These are phyloP conservation scores for Trypanosoma cruzi DNA, from an alignment of 208 protist genomes.

Conservation along the genomic window DNA sequence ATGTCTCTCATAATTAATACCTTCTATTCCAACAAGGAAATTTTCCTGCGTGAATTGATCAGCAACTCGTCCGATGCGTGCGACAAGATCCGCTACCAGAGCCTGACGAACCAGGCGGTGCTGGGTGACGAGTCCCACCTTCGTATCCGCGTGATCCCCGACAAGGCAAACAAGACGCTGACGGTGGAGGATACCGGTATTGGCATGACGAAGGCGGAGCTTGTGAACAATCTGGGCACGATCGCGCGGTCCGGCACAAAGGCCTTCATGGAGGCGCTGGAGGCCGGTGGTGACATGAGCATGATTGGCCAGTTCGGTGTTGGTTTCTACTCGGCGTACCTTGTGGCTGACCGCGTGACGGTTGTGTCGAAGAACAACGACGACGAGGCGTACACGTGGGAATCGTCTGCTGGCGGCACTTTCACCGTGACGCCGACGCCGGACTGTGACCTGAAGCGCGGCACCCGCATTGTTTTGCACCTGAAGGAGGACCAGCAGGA, in stretches of 20 bases:
- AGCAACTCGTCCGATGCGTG: conserved; percentile 98
- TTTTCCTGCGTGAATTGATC: conserved; percentile 99
- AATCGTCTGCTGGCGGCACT: conserved; percentile 96
- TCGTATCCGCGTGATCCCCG: conserved; percentile 95
- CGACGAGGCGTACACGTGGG: conserved; percentile 98
- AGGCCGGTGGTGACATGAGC: conserved; percentile 96
- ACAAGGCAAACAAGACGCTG: conserved; percentile 96
- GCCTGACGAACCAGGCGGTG: conserved; percentile 92
- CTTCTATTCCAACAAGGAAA: conserved; percentile 99
- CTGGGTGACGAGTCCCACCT: conserved; percentile 95
- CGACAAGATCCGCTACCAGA: conserved; percentile 98
- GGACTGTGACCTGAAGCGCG: no score
- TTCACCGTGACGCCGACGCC: conserved; percentile 98
- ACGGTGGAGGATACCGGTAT: conserved; percentile 98
- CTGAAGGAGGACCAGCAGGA: no score
- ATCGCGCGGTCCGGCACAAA: conserved; percentile 99
- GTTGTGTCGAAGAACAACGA: conserved; percentile 99
- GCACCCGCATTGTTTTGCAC: no score
- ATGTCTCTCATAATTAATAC: conserved; percentile 99
- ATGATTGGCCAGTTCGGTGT: conserved; percentile 99
- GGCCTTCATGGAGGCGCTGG: conserved; percentile 98
- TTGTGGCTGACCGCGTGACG: conserved; percentile 97
- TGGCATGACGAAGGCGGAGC: conserved; percentile 99
- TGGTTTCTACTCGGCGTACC: no score
- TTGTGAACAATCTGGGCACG: conserved; percentile 99